Evolutionary conservation across 805 yeast species (phyloP), one percentile per base, ranked within the genome.

Genomic region (Millerozyma acaciae): DNA sequence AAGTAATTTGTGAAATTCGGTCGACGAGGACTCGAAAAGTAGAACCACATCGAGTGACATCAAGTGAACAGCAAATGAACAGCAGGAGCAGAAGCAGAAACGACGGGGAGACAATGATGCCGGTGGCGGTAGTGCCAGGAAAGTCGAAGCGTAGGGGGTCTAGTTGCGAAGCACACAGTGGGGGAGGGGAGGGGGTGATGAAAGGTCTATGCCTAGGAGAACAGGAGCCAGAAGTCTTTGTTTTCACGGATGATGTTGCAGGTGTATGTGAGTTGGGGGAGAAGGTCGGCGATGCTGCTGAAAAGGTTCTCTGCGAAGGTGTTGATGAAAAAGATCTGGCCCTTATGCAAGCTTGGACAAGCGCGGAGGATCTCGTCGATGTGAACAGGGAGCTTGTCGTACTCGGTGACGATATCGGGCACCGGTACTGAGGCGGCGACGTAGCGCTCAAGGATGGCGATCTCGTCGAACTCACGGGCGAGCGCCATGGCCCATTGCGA

Each of bases 401-500:
- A 50, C 32, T 32, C 35, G 21, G 51, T 33, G 19, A 34, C 35
- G 5, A 37, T 26, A n/a, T 31, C 37, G 3, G 20, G 12, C 15
- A 7, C 15, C 10, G 26, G 16, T 5, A 14, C n/a, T 16, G n/a
- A 20, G 12, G 21, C 10, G n/a, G 30, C 14, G 21, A 60, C 35
- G 30, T 45, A 40, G 16, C 57, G 52, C 37, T 80, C 81, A 21
- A 88, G 62, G 21, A 51, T 55, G 4, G 70, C 62, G 39, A 86
- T 76, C 51, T 84, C 89, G 28, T 68, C 70, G 46, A 88, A 85
- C 57, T 89, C 97, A 41, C 84, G 64, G 1, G 82, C 72, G 26
- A 89, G 68, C n/a, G 80, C 76, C 40, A 75, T 62, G 4, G 95
- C 96, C 97, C 97, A 89, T 60, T 82, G 80, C 1, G 85, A 75